Conservation (phyloP, 2,329 filamentous ascomycete species). For the Aureobasidium pullulans region DNA sequence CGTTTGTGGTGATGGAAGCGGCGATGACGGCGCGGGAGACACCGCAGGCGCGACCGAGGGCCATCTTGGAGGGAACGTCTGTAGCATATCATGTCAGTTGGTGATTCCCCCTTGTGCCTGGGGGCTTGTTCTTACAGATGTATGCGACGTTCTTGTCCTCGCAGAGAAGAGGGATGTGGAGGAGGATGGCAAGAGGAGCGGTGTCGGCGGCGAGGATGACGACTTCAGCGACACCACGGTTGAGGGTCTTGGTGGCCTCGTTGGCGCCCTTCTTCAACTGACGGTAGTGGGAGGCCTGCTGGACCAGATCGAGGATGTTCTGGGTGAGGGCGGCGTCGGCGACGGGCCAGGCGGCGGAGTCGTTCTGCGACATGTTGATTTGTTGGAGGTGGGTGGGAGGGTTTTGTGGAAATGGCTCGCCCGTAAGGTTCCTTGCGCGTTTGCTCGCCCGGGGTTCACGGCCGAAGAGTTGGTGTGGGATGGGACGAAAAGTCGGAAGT, state of each 20-base stretch:
- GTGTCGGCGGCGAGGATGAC: conserved; percentile 87
- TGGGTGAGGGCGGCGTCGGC: conserved; percentile 42
- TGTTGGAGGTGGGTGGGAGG: background rate
- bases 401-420: conserved; percentile 1
- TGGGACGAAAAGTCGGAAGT: background rate
- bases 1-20: conserved; percentile 82
- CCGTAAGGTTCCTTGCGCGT: conserved; percentile 14
- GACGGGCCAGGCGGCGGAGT: conserved; percentile 22
- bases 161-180: conserved; percentile 81
- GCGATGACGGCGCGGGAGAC: conserved; percentile 84
- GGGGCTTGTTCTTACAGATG: conserved; percentile 15
- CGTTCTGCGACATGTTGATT: conserved; percentile 16
- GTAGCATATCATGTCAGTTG: background rate
- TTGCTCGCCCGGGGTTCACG: conserved; percentile 14
- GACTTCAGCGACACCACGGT: conserved; percentile 70
- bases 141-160: conserved; percentile 69
- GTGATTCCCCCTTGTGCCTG: no score
- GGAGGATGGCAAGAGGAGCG: conserved; percentile 74
- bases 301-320: conserved; percentile 48
- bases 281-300: conserved; percentile 58
- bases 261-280: conserved; percentile 80
- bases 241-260: conserved; percentile 38
- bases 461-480: conserved; percentile 1
- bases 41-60: conserved; percentile 82
- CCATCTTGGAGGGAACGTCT: conserved; percentile 60